These are phyloP conservation scores for Gossypium herbaceum DNA, from an alignment of 345 rosid species.

Conservation along the genomic window DNA sequence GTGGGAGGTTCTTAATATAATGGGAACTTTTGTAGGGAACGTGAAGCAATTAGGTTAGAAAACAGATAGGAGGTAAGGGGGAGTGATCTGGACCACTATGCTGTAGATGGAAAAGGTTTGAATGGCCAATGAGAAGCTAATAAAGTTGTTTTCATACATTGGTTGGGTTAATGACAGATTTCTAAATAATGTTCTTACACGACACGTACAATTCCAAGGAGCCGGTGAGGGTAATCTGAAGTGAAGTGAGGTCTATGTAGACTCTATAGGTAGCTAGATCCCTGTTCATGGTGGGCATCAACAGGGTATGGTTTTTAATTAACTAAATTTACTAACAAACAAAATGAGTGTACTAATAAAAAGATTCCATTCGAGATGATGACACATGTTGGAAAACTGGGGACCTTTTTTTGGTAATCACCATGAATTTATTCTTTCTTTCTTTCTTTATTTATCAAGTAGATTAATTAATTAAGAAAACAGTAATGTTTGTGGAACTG, in stretches of 20 bases:
- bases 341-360: neutral
- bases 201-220: slow-evolving; percentile 22
- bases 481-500: slow-evolving; percentile 22
- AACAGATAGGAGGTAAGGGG: neutral
- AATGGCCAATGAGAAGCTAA: slow-evolving; percentile 28
- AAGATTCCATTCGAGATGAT: slow-evolving; percentile 16
- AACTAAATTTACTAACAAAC: neutral
- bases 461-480: neutral
- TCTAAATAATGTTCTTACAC: slow-evolving; percentile 20
- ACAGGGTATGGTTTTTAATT: neutral
- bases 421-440: neutral
- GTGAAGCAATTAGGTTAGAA: slow-evolving; percentile 28
- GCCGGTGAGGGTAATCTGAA: neutral
- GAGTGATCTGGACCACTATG: slow-evolving; percentile 28
- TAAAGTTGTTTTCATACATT: slow-evolving; percentile 15
- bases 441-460: neutral
- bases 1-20: no score
- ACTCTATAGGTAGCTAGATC: neutral
- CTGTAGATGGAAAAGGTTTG: neutral
- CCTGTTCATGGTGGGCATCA: neutral
- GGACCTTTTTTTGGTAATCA: slow-evolving; percentile 1
- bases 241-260: neutral
- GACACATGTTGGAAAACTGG: slow-evolving; percentile 12
- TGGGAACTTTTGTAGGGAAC: neutral
- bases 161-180: slow-evolving; percentile 14